These are phyloP conservation scores for Metschnikowia kunwiensis DNA, from an alignment of 805 yeast species.

Conservation along the genomic window DNA sequence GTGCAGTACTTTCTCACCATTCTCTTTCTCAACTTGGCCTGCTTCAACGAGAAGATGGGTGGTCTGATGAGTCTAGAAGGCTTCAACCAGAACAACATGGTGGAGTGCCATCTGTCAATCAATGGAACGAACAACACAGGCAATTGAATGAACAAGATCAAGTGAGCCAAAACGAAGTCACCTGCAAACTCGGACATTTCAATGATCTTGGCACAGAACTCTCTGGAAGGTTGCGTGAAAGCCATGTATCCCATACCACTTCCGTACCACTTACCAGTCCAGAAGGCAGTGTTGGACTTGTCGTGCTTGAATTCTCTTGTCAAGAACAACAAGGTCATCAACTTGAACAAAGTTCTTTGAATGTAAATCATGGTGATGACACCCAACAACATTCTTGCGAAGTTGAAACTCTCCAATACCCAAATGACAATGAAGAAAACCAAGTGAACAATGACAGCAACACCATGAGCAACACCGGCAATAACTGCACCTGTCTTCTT, in stretches of 20 bases:
- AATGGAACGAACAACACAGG: slow-evolving; percentile 84
- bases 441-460: slow-evolving; percentile 84
- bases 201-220: slow-evolving; percentile 87
- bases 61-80: slow-evolving; percentile 97
- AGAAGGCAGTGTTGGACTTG: slow-evolving; percentile 95
- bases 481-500: slow-evolving; percentile 93
- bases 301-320: slow-evolving; percentile 97
- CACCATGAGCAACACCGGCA: slow-evolving; percentile 95
- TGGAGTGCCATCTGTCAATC: slow-evolving; percentile 96
- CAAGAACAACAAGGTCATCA: slow-evolving; percentile 70
- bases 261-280: slow-evolving; percentile 99
- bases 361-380: slow-evolving; percentile 77
- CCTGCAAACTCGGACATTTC: slow-evolving; percentile 96
- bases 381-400: slow-evolving; percentile 84
- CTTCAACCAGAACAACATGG: slow-evolving; percentile 97
- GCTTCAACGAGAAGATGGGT: slow-evolving; percentile 94
- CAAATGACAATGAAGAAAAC: slow-evolving; percentile 92
- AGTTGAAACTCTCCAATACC: slow-evolving; percentile 92
- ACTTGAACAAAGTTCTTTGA: slow-evolving; percentile 84
- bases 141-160: slow-evolving; percentile 80
- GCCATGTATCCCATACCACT: slow-evolving; percentile 92
- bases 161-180: slow-evolving; percentile 91
- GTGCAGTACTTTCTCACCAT: slow-evolving; percentile 93
- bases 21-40: slow-evolving; percentile 93
- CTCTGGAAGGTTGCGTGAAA: slow-evolving; percentile 93